Evolutionary conservation across 2,329 filamentous ascomycete genomes (phyloP).

Genomic region (Phialophora chinensis): DNA sequence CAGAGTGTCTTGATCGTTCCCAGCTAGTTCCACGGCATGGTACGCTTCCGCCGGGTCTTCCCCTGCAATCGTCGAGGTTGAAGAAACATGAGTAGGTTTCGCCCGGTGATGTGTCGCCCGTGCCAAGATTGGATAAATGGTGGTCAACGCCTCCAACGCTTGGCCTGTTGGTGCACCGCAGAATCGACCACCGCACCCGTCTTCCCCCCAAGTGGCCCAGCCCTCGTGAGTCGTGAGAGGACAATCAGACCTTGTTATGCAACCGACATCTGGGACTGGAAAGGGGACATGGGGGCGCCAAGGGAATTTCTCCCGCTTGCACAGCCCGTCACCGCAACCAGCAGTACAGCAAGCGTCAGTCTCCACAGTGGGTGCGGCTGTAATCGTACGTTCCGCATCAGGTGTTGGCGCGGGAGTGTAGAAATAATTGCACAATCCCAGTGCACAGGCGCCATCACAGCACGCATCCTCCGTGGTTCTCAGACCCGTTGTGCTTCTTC

Average conservation of each 20-base stretch:
- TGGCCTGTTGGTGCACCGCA: constrained; percentile 15
- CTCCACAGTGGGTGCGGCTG: constrained; percentile 8
- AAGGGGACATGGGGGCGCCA: neutral
- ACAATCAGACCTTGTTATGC: neutral
- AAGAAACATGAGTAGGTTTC: neutral
- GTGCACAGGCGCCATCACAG: constrained; percentile 18
- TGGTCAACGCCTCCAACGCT: neutral
- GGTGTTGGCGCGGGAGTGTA: constrained; percentile 11
- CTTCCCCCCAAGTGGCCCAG: neutral
- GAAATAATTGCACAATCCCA: constrained; percentile 16
- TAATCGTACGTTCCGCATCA: neutral
- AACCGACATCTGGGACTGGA: neutral
- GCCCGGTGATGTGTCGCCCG: neutral
- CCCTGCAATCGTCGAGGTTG: neutral
- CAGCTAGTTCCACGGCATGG: constrained; percentile 18
- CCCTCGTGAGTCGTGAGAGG: neutral
- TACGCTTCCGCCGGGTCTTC: constrained; percentile 3
- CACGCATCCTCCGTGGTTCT: constrained; percentile 1
- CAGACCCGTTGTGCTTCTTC: neutral
- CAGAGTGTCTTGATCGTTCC: constrained; percentile 22
- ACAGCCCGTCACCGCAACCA: constrained; percentile 17
- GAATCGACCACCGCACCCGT: constrained; percentile 4
- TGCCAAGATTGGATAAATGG: constrained; percentile 1
- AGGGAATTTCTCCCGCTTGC: neutral
- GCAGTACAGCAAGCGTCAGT: constrained; percentile 14